Evolutionary conservation across 257 asterid genomes (phyloP).

Genomic region (Mitragyna speciosa): DNA sequence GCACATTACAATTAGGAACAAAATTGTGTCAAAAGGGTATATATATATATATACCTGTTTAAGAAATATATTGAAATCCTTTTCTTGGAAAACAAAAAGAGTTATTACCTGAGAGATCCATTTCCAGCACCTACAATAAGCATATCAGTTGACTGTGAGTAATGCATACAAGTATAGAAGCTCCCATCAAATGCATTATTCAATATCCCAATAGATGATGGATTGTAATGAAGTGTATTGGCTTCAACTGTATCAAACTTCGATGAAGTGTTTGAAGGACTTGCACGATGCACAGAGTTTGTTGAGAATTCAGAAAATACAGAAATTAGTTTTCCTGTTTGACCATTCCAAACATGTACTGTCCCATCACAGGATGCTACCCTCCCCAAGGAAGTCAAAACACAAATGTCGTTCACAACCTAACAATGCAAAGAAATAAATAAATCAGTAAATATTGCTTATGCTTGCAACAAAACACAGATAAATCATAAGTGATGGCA

Average conservation of each 20-base stretch:
- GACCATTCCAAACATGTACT: constrained; percentile 92
- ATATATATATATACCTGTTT: too few species aligned
- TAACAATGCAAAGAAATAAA: constrained; percentile 31
- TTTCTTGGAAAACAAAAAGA: constrained; percentile 10
- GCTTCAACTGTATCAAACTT: constrained; percentile 65
- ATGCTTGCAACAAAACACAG: neutral
- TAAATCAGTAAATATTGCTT: neutral
- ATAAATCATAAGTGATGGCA: neutral
- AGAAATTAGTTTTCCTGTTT: constrained; percentile 72
- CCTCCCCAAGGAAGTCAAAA: constrained; percentile 72
- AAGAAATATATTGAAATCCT: neutral
- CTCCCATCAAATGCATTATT: constrained; percentile 80
- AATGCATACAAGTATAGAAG: constrained; percentile 81
- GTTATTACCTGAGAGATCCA: constrained; percentile 82
- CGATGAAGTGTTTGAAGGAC: constrained; percentile 47
- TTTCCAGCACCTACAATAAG: constrained; percentile 91
- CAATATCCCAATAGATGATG: constrained; percentile 72
- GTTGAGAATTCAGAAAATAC: constrained; percentile 64
- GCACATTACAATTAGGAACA: constrained; percentile 25
- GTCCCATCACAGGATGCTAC: constrained; percentile 99
- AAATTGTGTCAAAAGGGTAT: neutral
- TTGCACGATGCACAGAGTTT: constrained; percentile 30
- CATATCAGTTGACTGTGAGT: constrained; percentile 60
- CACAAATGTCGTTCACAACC: constrained; percentile 86
- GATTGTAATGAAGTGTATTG: constrained; percentile 69